Evolutionary conservation across 116 monocot species (phyloP).

Genomic region (Iris pallida): DNA sequence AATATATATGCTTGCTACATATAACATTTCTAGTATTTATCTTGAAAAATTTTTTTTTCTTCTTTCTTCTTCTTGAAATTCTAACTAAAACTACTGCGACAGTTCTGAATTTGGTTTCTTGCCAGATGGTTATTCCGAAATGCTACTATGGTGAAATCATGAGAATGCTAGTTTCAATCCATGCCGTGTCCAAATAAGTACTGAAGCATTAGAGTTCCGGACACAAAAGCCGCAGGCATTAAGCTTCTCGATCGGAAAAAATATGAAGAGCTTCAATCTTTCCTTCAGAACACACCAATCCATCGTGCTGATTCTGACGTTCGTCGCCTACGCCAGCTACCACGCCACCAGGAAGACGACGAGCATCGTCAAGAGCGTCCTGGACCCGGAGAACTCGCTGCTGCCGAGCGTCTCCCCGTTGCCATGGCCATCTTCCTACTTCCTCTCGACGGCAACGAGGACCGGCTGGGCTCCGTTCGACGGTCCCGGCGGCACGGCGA

Average conservation of each 20-base stretch:
- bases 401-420: slow-evolving; percentile 11
- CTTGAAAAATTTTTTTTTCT: no score
- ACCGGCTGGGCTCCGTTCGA: slow-evolving; percentile 76
- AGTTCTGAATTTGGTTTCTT: no score
- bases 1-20: no score
- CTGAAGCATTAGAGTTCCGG: neutral
- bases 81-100: no score
- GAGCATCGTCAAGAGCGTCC: slow-evolving; percentile 70
- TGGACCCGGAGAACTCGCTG: slow-evolving; percentile 41
- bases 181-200: slow-evolving; percentile 9
- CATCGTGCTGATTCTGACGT: slow-evolving; percentile 57
- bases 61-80: no score
- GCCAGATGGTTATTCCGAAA: no score
- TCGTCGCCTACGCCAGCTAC: slow-evolving; percentile 61
- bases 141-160: no score
- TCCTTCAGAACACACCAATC: slow-evolving; percentile 49
- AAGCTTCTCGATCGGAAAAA: slow-evolving; percentile 30
- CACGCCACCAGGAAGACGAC: slow-evolving; percentile 74
- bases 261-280: slow-evolving; percentile 14
- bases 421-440: neutral
- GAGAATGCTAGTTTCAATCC: no score
- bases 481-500: slow-evolving; percentile 32
- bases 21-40: no score
- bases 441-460: neutral
- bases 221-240: slow-evolving; percentile 36